phyloP scores from a whole-genome alignment of 345 rosid species.

The Acer campestre region DNA sequence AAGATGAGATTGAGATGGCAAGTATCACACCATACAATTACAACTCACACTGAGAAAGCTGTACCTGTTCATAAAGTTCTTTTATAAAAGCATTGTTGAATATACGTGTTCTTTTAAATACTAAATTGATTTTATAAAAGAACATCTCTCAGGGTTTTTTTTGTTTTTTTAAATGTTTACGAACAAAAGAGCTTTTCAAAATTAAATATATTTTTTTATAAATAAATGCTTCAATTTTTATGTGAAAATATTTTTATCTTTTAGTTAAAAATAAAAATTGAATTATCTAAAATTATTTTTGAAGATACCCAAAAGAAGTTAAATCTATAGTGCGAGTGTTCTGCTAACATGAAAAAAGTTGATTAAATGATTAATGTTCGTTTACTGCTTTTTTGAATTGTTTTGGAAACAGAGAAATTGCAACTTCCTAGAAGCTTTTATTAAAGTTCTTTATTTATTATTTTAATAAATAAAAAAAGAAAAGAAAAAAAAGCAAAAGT shows the following conservation, averaged over 20 bases:
- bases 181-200: background rate
- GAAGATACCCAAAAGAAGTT: background rate
- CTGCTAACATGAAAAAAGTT: background rate
- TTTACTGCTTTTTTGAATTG: background rate
- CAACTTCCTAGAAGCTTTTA: background rate
- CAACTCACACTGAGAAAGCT: background rate
- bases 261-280: background rate
- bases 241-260: background rate
- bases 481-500: too few species aligned
- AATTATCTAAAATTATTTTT: background rate
- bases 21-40: background rate
- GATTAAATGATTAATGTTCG: background rate
- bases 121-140: too few species aligned
- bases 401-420: conserved; percentile 1
- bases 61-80: background rate
- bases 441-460: background rate
- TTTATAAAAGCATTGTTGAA: background rate
- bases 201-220: background rate
- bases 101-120: background rate
- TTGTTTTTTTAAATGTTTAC: too few species aligned
- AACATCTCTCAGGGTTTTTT: too few species aligned
- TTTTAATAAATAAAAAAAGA: background rate
- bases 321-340: background rate
- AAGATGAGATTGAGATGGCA: background rate
- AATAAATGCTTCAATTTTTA: background rate